Base-by-base conservation (phyloP, 192 early-diverging fungal species). In the Phycomyces nitens region DNA sequence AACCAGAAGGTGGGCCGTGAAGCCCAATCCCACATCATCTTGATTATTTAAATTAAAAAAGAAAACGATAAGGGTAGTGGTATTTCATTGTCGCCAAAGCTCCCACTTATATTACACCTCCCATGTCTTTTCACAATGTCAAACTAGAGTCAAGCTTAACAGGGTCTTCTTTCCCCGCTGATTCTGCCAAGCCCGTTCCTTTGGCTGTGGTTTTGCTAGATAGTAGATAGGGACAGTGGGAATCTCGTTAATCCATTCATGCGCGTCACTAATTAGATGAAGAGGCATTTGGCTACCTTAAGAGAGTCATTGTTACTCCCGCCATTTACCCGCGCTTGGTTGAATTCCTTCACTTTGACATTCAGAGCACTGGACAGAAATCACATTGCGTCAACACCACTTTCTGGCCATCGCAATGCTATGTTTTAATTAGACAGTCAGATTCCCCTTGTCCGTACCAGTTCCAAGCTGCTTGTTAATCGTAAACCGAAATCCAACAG, bases 321-420 rank as follows among this genome's bases (percentile, higher is more conserved):
- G 84, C 86, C 80, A 82, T 87, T 87, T 84, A 86, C 84, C 84
- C 82, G 82, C 82, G 82, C 74, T 52, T 62, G 47, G 49, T 62
- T 62, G 84, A 86, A 86, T 86, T 85, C 87, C 87, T 86, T 87
- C 84, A 89, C 85, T 82, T 87, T 87, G 84, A 89, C 85, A 89
- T 89, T 86, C 80, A 86, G 88, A 88, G 88, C 85, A 88, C 83
- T 86, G 85, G 86, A 84, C 86, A 89, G 86, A 86, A 88, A 87
- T 85, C 85, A 88, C 87, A 86, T 88, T 88, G 85, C 79, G 84
- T 85, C 83, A 87, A 86, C 80, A n/a, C n/a, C n/a, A n/a, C n/a
- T n/a, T n/a, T n/a, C n/a, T n/a, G n/a, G n/a, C n/a, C n/a, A n/a
- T n/a, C n/a, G n/a, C n/a, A n/a, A n/a, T n/a, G n/a, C n/a, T n/a